Base-by-base conservation (phyloP, 1,284 basidiomycete genomes). In the Trametes pubescens region DNA sequence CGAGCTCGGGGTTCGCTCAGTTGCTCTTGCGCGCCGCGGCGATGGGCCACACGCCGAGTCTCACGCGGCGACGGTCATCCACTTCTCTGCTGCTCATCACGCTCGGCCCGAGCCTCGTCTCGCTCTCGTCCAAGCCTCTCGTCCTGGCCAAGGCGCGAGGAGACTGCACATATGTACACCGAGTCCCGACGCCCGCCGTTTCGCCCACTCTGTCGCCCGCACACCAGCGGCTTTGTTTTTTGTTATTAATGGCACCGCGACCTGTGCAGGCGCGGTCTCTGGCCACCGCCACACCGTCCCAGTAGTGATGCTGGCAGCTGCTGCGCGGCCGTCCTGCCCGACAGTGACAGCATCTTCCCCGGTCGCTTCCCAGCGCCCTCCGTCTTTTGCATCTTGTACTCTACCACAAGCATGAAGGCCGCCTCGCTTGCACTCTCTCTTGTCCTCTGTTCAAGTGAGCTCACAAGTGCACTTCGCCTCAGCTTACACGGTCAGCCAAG, bases 381-480 rank as follows among this genome's bases (percentile, higher is more conserved):
- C 24, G n/a, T n/a, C n/a, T n/a, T n/a, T n/a, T n/a, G 43, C 43
- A 46, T 47, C 24, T 38, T 40, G 53, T 24, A 44, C 47, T 16
- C 44, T 14, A 47, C 49, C 40, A 53, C 57, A 34, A 68, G 57
- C 57, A 73, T 74, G 68, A 73, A 64, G 66, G 64, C 68, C 54
- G 53, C 62, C 22, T 47, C 51, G 13, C 58, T 68, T 22, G 59
- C 64, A 11, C 29, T 69, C 32, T 58, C 73, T 11, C 62, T 72
- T 51, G 51, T 70, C 49, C 60, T 67, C 21, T 69, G 65, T 34
- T 58, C 67, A n/a, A 48, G 40, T 11, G 71, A 74, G 52, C 57
- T 73, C 56, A 68, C 64, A 13, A 48, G 64, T 51, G 74, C 74
- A n/a, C 55, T 67, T 29, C 68, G 69, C 8, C 59, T 75, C 11